Base-by-base conservation (phyloP, 2,329 filamentous ascomycete species). In the Beauveria sp. region DNA sequence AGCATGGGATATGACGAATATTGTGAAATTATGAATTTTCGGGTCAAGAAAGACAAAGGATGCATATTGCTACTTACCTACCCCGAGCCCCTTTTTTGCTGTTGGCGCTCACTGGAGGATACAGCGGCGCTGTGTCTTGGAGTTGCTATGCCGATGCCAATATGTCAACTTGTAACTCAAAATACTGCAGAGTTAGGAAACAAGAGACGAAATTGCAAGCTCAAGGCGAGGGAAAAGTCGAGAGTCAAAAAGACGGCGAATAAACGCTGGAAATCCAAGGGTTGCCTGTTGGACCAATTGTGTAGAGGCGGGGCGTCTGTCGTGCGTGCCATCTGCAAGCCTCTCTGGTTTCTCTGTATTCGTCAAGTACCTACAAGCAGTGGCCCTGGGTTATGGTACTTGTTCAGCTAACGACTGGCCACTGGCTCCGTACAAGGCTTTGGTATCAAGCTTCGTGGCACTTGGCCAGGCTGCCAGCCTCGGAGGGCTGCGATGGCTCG, bases 221-320 rank as follows among this genome's bases (percentile, higher is more conserved):
- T 28, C 34, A 26, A 59, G 12, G 12, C 30, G 40, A 58, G 18
- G 24, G 24, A 30, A 18, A 24, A 14, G 12, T 14, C 34, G 34
- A 30, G 22, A n/a, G 5, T 3, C 5, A n/a, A 45, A 12, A 22
- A 42, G n/a, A 12, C 9, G 18, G 38, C 18, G 14, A 34, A 50
- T 45, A 20, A 50, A 46, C n/a, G 45, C 42, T 26, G 34, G 34
- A 38, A 38, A 38, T 38, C 34, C 34, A 38, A 51, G 56, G 30
- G 20, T n/a, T 30, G 22, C 38, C 43, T 14, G 50, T 5, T 10
- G n/a, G 34, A 26, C 28, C 40, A 53, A 60, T 60, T 40, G 58
- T 54, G 50, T 54, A 50, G 49, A 60, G 49, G 58, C 58, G 58
- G 49, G 38, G 50, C 18, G 8, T 22, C 24, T 60, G 58, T 52